These are phyloP conservation scores for Arthrobotrys pseudoclavata DNA, from an alignment of 2,329 filamentous ascomycete genomes.

Conservation along the genomic window DNA sequence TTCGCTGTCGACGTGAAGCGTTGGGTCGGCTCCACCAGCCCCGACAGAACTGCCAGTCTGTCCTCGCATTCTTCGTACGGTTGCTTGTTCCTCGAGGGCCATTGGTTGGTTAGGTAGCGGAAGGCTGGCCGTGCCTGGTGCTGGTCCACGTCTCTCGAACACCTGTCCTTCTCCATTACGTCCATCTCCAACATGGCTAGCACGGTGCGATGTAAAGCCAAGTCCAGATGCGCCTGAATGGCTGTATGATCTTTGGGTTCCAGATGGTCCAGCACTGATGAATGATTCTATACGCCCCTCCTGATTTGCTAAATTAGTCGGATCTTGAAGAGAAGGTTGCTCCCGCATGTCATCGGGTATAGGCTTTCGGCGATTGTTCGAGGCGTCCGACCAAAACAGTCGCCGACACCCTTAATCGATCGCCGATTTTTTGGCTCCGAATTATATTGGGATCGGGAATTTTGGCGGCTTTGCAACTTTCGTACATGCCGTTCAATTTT, in stretches of 20 bases:
- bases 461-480: not conserved
- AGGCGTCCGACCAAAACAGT: conserved; percentile 35
- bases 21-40: conserved; percentile 51
- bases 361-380: conserved; percentile 22
- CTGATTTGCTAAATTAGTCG: not conserved
- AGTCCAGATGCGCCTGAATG: not conserved
- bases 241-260: not conserved
- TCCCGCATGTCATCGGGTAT: conserved; percentile 1
- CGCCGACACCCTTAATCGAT: conserved; percentile 32
- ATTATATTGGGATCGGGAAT: not conserved
- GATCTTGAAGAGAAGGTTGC: not conserved
- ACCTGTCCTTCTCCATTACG: conserved; percentile 7
- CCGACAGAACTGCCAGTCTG: conserved; percentile 52
- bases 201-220: not conserved
- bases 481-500: not conserved
- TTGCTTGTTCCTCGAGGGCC: not conserved
- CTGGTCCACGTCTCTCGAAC: conserved; percentile 10
- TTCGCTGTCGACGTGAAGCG: conserved; percentile 44
- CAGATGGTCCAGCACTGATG: not conserved
- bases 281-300: not conserved
- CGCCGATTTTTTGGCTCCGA: conserved; percentile 3
- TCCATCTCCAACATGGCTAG: conserved; percentile 4
- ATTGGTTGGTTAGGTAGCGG: conserved; percentile 17
- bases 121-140: conserved; percentile 3
- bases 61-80: conserved; percentile 18